Base-by-base conservation (phyloP, 768 basidiomycete genomes). In the Neoboletus magnificus region DNA sequence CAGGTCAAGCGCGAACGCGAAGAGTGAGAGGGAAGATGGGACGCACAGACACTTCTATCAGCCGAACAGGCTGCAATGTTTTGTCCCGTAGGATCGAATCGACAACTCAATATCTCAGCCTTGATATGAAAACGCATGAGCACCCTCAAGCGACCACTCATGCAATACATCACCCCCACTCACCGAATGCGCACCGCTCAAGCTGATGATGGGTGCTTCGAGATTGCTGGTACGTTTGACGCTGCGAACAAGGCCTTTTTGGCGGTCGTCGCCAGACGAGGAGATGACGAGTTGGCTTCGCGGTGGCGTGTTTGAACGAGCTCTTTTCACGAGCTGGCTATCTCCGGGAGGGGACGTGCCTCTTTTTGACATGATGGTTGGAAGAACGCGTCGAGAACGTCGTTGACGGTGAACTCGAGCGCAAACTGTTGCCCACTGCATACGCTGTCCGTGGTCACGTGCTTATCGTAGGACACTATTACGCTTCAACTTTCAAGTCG, bases 51-150 rank as follows among this genome's bases (percentile, higher is more conserved):
- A 59, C 86, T 86, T 64, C 91, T 79, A 73, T 99, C 96, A 2
- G 89, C 82, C 15, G 92, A 94, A 67, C 89, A 92, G 10, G 93
- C 93, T 39, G 96, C 97, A 55, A 98, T 85, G 61, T 91, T 91
- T 70, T 95, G 88, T 5, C 97, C 97, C 3, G 89, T 89, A 15
- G 94, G 93, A 66, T 96, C 93, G 68, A 98, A 98, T 62, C 92
- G 82, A 75, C 93, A 92, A 62, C 90, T 90, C 59, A 95, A 60
- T 58, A 98, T 91, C 75, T 99, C 97, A 9, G 79, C 86, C 87
- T 89, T 47, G 40, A 22, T 27, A 43, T 15, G 25, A 30, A 36
- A 7, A 9, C 7, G n/a, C 6, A 32, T 52, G 18, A 56, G 45
- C 7, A 12, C 23, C 11, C 11, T 20, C 15, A 13, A 63, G 23